phyloP scores from a whole-genome alignment of 2,329 filamentous ascomycete species.

The Fusarium stilboides region DNA sequence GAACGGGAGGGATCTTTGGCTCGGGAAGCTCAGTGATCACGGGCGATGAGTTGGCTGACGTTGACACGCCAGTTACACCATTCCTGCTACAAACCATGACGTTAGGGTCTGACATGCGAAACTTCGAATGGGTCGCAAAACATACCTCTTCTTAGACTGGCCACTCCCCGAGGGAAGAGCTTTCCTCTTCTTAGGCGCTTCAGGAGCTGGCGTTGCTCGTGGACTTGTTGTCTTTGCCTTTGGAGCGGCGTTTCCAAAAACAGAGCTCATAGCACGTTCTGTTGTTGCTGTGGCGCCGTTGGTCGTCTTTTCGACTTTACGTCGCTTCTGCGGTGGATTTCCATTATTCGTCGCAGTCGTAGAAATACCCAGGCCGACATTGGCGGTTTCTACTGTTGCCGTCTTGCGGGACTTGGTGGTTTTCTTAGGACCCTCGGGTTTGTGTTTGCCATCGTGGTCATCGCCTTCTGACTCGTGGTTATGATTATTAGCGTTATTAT shows the following conservation, averaged over 20 bases:
- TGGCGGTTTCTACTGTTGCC: slow-evolving; percentile 63
- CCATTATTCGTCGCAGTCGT: slow-evolving; percentile 68
- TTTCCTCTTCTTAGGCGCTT: slow-evolving; percentile 81
- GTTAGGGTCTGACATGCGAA: slow-evolving; percentile 29
- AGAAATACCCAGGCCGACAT: slow-evolving; percentile 77
- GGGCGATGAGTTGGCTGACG: slow-evolving; percentile 82
- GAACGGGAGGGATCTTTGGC: slow-evolving; percentile 62
- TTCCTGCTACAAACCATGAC: slow-evolving; percentile 52
- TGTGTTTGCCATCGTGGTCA: slow-evolving; percentile 70
- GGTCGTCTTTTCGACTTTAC: slow-evolving; percentile 81
- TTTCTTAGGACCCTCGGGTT: slow-evolving; percentile 72
- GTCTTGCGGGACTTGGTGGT: slow-evolving; percentile 76
- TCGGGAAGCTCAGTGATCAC: slow-evolving; percentile 79
- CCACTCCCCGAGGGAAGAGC: slow-evolving; percentile 75
- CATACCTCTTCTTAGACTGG: slow-evolving; percentile 85
- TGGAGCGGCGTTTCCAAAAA: slow-evolving; percentile 64
- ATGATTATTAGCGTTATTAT: slow-evolving; percentile 34
- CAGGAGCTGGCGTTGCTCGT: slow-evolving; percentile 76
- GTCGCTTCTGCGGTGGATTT: slow-evolving; percentile 77
- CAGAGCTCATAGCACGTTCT: slow-evolving; percentile 78
- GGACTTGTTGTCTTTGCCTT: slow-evolving; percentile 77
- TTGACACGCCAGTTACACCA: slow-evolving; percentile 70
- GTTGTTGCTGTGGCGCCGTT: slow-evolving; percentile 66
- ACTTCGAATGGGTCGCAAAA: slow-evolving; percentile 26
- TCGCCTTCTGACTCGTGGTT: slow-evolving; percentile 83